Base-by-base conservation (phyloP, 345 rosid genomes). In the Pugionium cornutum region DNA sequence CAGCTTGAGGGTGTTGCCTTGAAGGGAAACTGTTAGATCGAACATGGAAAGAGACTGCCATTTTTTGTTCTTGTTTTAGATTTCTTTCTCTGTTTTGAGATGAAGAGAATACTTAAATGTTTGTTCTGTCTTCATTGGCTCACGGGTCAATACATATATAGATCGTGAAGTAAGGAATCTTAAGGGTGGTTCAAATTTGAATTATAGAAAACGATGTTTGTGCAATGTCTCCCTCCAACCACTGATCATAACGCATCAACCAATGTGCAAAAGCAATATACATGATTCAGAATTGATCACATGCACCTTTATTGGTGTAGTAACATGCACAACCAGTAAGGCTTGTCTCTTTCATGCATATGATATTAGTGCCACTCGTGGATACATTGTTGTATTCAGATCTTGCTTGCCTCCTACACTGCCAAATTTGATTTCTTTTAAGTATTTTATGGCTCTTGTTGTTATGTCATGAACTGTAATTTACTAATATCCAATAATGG, bases 11-110 rank as follows among this genome's bases (percentile, higher is more conserved):
- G 62, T 85, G 85, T 35, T 73, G 69, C 37, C 69, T 76, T 2
- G 76, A 67, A 8, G 81, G 87, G 47, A 72, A 68, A 63, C 83
- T 81, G 66, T 78, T 76, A 2, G 89, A 84, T 2, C 89, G 75
- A 61, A 62, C 7, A 51, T 82, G 89, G 69, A 6, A 77, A 47
- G 75, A 68, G n/a, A 70, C 30, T 4, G 76, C 68, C 85, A 83
- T 81, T 75, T 79, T 77, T 11, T 57, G 47, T 52, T 18, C 18
- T 18, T 18, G 3, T 59, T 54, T 48, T 18, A 58, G n/a, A 27
- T 44, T 61, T 33, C 1, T 48, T 54, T 62, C 49, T 62, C 31
- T 37, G 64, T 26, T 40, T 62, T 44, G 51, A 51, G 53, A 64
- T 47, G 43, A 44, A 33, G 46, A 49, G n/a, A 56, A 47, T 26